These are phyloP conservation scores for Iodosphaeria phyllophila DNA, from an alignment of 2,329 filamentous ascomycete genomes.

Conservation along the genomic window DNA sequence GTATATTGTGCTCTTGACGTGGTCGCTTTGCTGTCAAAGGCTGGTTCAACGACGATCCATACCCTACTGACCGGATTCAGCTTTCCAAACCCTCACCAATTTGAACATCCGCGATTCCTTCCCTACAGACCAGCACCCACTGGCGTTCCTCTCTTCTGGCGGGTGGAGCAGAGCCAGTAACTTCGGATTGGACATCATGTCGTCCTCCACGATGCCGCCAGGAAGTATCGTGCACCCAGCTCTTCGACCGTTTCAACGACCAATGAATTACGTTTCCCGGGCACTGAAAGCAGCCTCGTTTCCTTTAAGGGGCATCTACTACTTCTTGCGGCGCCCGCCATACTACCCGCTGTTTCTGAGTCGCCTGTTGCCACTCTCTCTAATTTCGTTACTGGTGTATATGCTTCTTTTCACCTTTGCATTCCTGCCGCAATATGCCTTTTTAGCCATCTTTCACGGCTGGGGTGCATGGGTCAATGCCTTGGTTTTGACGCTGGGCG, in stretches of 20 bases:
- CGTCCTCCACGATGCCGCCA: too few relatives aligned
- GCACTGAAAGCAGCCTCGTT: constrained; percentile 30
- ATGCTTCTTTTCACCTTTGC: constrained; percentile 73
- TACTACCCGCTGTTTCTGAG: constrained; percentile 67
- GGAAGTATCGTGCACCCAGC: constrained; percentile 5
- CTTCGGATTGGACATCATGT: too few relatives aligned
- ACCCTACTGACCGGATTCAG: too few relatives aligned
- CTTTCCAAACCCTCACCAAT: too few relatives aligned
- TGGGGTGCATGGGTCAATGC: constrained; percentile 80
- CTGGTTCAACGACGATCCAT: too few relatives aligned
- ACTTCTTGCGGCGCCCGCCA: constrained; percentile 59
- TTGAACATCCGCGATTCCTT: too few relatives aligned
- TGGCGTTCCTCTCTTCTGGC: too few relatives aligned
- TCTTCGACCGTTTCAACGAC: constrained; percentile 14
- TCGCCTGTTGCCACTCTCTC: constrained; percentile 59
- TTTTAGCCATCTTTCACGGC: constrained; percentile 79
- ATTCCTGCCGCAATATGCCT: constrained; percentile 76
- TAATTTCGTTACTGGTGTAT: constrained; percentile 72
- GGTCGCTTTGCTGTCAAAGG: too few relatives aligned
- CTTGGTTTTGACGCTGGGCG: constrained; percentile 70
- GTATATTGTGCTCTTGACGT: too few relatives aligned
- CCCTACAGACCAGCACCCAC: too few relatives aligned
- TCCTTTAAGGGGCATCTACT: constrained; percentile 57
- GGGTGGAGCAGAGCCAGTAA: too few relatives aligned
- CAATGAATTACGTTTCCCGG: constrained; percentile 22